phyloP scores from a whole-genome alignment of 305 asterid species.

The Stenogyne calaminthoides region DNA sequence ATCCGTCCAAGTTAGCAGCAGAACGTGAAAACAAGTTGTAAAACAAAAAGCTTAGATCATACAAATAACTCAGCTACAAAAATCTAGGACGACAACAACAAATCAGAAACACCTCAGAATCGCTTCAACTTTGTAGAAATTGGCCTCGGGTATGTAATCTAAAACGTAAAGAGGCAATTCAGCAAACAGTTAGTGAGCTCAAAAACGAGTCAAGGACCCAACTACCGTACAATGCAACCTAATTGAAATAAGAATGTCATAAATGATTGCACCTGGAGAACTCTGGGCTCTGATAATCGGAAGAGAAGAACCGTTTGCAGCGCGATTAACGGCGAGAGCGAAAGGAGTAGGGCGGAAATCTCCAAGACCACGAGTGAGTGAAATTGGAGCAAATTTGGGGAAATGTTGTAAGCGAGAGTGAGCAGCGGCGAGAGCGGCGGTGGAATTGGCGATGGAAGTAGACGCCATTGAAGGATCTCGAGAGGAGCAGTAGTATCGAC shows the following conservation, averaged over 20 bases:
- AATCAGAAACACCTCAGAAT: slow-evolving; percentile 61
- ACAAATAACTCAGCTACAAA: background rate
- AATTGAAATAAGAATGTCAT: background rate
- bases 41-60: background rate
- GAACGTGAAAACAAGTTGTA: background rate
- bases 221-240: background rate
- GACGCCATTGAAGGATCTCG: slow-evolving; percentile 35
- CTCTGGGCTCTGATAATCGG: slow-evolving; percentile 49
- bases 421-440: slow-evolving; percentile 28
- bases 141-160: slow-evolving; percentile 75
- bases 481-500: background rate
- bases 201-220: background rate
- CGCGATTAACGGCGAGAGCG: slow-evolving; percentile 28
- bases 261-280: slow-evolving; percentile 41
- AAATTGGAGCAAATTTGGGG: slow-evolving; percentile 31
- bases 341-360: slow-evolving; percentile 35
- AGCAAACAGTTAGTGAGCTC: slow-evolving; percentile 31
- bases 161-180: slow-evolving; percentile 24
- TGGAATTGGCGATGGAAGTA: slow-evolving; percentile 32
- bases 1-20: slow-evolving; percentile 34
- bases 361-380: slow-evolving; percentile 27
- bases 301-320: slow-evolving; percentile 27
- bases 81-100: background rate
- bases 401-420: slow-evolving; percentile 16
- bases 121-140: slow-evolving; percentile 92